Conservation (phyloP, 495 filamentous ascomycete species). For the Daldinia grandis region DNA sequence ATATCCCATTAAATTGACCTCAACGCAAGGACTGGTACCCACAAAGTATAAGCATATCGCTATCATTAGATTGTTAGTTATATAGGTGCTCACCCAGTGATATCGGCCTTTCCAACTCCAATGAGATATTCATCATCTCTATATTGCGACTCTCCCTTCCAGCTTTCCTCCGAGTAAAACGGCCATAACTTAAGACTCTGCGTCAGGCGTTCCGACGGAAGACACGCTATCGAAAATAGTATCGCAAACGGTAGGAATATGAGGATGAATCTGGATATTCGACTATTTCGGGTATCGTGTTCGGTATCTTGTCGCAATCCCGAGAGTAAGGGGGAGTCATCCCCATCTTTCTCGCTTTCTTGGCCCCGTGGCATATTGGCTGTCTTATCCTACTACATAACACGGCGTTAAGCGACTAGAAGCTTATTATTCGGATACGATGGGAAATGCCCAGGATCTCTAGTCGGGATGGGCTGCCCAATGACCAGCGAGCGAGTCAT, state of each 20-base stretch:
- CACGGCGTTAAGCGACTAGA: background rate
- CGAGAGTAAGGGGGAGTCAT: slow-evolving; percentile 6
- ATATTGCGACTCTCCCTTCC: background rate
- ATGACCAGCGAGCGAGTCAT: slow-evolving; percentile 25
- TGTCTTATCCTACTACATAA: slow-evolving; percentile 1
- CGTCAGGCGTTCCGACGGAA: slow-evolving; percentile 3
- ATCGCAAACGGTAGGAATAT: slow-evolving; percentile 5
- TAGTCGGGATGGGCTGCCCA: slow-evolving; percentile 10
- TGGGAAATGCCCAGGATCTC: slow-evolving; percentile 1
- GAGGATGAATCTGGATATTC: background rate
- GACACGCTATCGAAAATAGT: slow-evolving; percentile 3
- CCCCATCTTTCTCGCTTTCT: slow-evolving; percentile 16
- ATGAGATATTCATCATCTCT: slow-evolving; percentile 71
- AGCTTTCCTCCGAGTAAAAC: slow-evolving; percentile 3
- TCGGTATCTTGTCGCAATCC: slow-evolving; percentile 1
- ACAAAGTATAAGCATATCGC: slow-evolving; percentile 15
- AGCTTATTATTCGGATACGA: slow-evolving; percentile 3
- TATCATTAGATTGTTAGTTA: background rate
- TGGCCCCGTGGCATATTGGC: slow-evolving; percentile 21
- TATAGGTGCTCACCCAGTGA: slow-evolving; percentile 73
- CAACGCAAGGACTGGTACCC: slow-evolving; percentile 77
- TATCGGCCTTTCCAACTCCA: slow-evolving; percentile 94
- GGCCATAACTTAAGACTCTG: slow-evolving; percentile 24
- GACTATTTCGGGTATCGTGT: background rate
- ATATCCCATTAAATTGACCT: slow-evolving; percentile 93